Percentiles rank a stretch among this genome's conserved stretches.
Evolutionary conservation across 805 yeast genomes (phyloP).

Genomic region (Cyberlindnera euphorbiae): DNA sequence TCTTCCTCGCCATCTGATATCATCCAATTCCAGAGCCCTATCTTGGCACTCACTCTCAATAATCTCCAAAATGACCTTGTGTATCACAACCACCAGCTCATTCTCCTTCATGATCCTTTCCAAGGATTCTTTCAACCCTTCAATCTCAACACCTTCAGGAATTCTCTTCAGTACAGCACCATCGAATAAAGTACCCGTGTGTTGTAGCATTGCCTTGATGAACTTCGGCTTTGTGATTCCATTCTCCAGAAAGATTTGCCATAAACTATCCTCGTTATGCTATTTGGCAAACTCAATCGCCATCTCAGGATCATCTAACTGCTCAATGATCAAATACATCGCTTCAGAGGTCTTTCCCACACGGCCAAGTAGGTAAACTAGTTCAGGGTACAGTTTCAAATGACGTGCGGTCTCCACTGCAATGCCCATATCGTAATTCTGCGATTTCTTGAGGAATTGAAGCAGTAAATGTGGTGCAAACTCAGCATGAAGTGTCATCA

Average conservation of each 20-base stretch:
- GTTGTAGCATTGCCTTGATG: conserved; percentile 66
- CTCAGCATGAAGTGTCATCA: conserved; percentile 60
- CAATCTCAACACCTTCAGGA: conserved; percentile 56
- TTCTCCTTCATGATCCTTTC: conserved; percentile 59
- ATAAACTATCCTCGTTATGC: conserved; percentile 51
- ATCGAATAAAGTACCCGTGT: conserved; percentile 59
- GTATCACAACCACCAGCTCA: conserved; percentile 48
- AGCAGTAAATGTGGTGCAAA: conserved; percentile 52
- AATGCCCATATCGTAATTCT: conserved; percentile 58
- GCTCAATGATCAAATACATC: conserved; percentile 66
- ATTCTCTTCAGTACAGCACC: conserved; percentile 66
- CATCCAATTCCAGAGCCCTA: conserved; percentile 29
- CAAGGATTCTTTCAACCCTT: conserved; percentile 59
- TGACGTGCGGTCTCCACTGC: conserved; percentile 67
- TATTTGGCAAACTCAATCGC: conserved; percentile 71
- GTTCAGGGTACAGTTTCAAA: conserved; percentile 54
- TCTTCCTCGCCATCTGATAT: conserved; percentile 29
- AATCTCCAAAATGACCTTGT: conserved; percentile 50
- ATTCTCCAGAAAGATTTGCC: conserved; percentile 70
- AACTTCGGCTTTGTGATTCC: conserved; percentile 73
- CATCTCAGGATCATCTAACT: conserved; percentile 68
- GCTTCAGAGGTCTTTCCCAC: conserved; percentile 81
- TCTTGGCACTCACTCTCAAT: conserved; percentile 46
- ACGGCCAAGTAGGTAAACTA: conserved; percentile 76
- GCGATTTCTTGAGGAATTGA: conserved; percentile 54